Evolutionary conservation across 2,329 filamentous ascomycete species (phyloP), one percentile per base, ranked within the genome.

Genomic region (Neonectria neomacrospora): DNA sequence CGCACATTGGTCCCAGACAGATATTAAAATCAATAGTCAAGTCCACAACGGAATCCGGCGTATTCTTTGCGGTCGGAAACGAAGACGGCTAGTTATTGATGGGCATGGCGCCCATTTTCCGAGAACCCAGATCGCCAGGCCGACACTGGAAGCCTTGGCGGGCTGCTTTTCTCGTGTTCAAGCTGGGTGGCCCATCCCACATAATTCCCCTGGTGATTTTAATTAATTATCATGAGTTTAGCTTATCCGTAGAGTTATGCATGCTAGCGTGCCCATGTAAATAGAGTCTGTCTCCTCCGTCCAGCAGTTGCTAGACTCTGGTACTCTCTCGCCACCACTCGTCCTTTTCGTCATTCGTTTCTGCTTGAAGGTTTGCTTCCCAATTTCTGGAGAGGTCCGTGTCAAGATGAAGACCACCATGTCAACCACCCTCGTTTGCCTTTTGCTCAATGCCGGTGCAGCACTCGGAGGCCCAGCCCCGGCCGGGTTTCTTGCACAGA

Each of bases 221-320:
- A 53, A 42, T 58, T 47, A 51, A 42, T 58, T 47, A 51, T 30
- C 28, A 50, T 50, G 9, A 20, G 47, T 30, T 48, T 61, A 45
- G 52, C 20, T 51, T 42, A n/a, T n/a, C n/a, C n/a, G n/a, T n/a
- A 53, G 53, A 37, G 44, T 8, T 54, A 60, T 65, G 70, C 59
- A 64, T 64, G 20, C 47, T 55, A 61, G 61, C 54, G 56, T 57
- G 54, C 28, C 55, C 23, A 67, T 59, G 62, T 73, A 72, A 69
- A 71, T 73, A 73, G 67, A 64, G 54, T 64, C 59, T 56, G n/a
- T 32, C 51, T 47, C 64, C 65, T 65, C 55, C 65, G 63, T 61
- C 9, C 44, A 30, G 37, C 55, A 37, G 23, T 26, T 57, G 52
- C 53, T 14, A 37, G 14, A n/a, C 34, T 37, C 34, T 54, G 10